phyloP scores from a whole-genome alignment of 78 protist species.

The Creolimax fragrantissima region DNA sequence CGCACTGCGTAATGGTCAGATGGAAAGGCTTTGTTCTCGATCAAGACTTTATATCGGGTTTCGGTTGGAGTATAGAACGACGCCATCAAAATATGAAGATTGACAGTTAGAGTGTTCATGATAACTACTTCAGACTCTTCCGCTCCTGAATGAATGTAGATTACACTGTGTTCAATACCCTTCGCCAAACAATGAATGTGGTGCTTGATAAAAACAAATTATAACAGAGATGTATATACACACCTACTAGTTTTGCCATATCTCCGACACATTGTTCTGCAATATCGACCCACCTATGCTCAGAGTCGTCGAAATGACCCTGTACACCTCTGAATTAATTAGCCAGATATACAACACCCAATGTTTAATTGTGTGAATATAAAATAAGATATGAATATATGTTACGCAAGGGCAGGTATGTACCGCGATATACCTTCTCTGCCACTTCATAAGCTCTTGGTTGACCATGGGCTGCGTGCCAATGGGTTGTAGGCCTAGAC shows the following conservation, averaged over 20 bases:
- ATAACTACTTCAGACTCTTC: conserved; percentile 50
- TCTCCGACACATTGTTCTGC: conserved; percentile 48
- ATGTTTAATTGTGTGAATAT: background rate
- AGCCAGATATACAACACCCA: background rate
- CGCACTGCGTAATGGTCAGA: conserved; percentile 52
- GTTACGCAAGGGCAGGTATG: background rate
- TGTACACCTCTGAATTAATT: conserved; percentile 15
- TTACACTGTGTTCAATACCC: no score
- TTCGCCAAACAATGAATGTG: background rate
- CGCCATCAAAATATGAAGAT: conserved; percentile 70
- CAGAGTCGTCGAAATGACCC: conserved; percentile 37
- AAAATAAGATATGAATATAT: background rate
- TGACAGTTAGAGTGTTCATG: conserved; percentile 81
- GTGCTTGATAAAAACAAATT: background rate
- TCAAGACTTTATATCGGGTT: conserved; percentile 59
- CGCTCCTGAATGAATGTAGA: background rate
- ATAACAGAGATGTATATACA: background rate
- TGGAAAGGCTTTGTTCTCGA: conserved; percentile 86
- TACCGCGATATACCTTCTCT: background rate
- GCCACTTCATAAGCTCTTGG: conserved; percentile 48
- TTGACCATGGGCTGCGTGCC: conserved; percentile 22
- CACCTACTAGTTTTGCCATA: conserved; percentile 41
- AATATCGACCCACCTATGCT: conserved; percentile 63
- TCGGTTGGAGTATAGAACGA: conserved; percentile 77
- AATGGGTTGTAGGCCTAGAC: conserved; percentile 74